Percentiles rank a stretch among this genome's conserved stretches.
These are phyloP conservation scores for Clitopilus hobsonii DNA, from an alignment of 768 basidiomycete genomes.

Conservation along the genomic window DNA sequence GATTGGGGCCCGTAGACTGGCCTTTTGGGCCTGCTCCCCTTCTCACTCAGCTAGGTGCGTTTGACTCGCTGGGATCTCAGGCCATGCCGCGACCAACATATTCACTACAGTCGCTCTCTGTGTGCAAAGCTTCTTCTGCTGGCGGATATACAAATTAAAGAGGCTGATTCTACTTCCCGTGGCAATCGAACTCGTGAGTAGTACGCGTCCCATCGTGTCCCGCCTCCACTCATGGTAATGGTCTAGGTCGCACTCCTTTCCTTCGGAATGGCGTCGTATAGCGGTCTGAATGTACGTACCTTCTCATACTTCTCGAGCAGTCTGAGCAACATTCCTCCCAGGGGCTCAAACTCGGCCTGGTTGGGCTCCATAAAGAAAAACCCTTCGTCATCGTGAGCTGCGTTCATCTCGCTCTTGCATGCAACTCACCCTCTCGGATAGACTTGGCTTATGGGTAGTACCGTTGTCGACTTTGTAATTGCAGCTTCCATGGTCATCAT, in stretches of 20 bases:
- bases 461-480: conserved; percentile 9
- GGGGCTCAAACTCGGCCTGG: conserved; percentile 4
- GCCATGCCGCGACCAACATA: too few species aligned
- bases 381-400: conserved; percentile 5
- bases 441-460: conserved; percentile 10
- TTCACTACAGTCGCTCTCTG: conserved; percentile 7
- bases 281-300: conserved; percentile 5
- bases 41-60: conserved; percentile 5
- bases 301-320: too few species aligned
- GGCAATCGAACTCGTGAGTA: conserved; percentile 6
- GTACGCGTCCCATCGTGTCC: too few species aligned
- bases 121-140: conserved; percentile 13
- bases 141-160: conserved; percentile 7
- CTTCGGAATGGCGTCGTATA: conserved; percentile 2
- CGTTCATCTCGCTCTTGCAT: not conserved
- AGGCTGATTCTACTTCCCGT: conserved; percentile 4
- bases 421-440: not conserved
- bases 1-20: conserved; percentile 11
- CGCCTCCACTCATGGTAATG: not conserved
- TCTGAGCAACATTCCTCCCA: not conserved
- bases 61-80: too few species aligned
- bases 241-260: conserved; percentile 6
- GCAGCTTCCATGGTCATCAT: conserved; percentile 10
- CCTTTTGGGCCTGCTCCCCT: conserved; percentile 9
- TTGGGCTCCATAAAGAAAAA: not conserved